A percentile compares a stretch with the other conserved stretches of the same genome.
These are phyloP conservation scores for Paraglomus brasilianum DNA, from an alignment of 192 early-diverging fungal species.

Conservation along the genomic window DNA sequence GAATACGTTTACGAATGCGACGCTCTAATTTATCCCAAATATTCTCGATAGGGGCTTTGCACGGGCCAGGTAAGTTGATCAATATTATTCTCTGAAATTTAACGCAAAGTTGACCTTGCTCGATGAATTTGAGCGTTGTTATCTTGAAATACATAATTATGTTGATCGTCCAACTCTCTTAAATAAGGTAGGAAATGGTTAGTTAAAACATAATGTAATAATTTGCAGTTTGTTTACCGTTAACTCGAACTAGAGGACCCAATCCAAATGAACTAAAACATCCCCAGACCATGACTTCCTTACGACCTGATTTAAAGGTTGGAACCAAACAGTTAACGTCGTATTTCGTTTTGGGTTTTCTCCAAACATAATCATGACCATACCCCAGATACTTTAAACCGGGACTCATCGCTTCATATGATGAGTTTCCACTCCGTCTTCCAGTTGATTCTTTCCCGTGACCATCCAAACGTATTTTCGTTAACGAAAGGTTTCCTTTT, in stretches of 20 bases:
- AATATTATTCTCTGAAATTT: background rate
- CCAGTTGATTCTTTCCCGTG: background rate
- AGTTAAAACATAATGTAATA: background rate
- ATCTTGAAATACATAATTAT: background rate
- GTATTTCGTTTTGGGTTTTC: background rate
- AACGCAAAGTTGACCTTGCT: background rate
- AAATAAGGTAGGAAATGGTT: slow-evolving; percentile 5
- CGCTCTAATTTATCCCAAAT: too few relatives aligned
- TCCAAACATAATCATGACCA: background rate
- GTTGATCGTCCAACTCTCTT: background rate
- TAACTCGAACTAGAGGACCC: background rate
- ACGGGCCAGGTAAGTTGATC: background rate
- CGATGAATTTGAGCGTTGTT: background rate
- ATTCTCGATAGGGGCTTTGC: too few relatives aligned
- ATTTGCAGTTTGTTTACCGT: background rate
- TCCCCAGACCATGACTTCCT: slow-evolving; percentile 6
- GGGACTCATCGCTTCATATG: background rate
- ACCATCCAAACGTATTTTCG: slow-evolving; percentile 3
- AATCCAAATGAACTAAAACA: slow-evolving; percentile 5
- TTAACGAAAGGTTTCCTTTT: background rate
- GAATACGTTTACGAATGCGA: background rate
- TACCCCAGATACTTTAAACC: background rate
- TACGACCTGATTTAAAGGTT: slow-evolving; percentile 23
- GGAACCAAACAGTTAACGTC: background rate
- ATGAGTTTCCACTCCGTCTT: background rate